Conservation (phyloP, 495 filamentous ascomycete species). For the Aspergillus indologenus region DNA sequence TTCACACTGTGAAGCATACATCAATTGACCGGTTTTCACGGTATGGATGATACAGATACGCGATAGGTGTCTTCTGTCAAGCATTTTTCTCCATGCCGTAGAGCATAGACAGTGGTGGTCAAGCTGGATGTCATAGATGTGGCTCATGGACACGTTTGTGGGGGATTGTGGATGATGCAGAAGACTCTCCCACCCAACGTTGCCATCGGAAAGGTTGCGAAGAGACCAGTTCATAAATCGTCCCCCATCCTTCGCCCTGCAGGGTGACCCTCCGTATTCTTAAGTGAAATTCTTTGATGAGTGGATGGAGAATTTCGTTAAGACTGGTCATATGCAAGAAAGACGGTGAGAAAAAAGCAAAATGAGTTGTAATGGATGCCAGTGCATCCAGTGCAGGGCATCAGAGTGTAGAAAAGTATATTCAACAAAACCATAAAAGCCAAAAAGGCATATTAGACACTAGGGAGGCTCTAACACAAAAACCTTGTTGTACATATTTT, state of each 20-base stretch:
- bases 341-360: conserved; percentile 1
- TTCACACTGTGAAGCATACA: background rate
- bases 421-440: background rate
- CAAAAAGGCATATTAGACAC: background rate
- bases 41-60: background rate
- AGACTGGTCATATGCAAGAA: conserved; percentile 4
- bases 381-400: background rate
- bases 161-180: background rate
- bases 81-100: background rate
- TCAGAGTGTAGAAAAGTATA: background rate
- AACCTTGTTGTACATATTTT: background rate
- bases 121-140: background rate
- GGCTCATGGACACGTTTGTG: background rate
- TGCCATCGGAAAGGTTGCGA: background rate
- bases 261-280: background rate
- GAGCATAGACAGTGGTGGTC: background rate
- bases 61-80: background rate
- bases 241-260: too few relatives aligned
- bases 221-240: background rate
- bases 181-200: background rate
- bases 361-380: background rate
- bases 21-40: background rate
- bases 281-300: background rate
- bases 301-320: background rate
- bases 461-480: background rate